Conservation (phyloP, 2,329 filamentous ascomycete genomes). For the Pseudocercospora pini-densiflorae region DNA sequence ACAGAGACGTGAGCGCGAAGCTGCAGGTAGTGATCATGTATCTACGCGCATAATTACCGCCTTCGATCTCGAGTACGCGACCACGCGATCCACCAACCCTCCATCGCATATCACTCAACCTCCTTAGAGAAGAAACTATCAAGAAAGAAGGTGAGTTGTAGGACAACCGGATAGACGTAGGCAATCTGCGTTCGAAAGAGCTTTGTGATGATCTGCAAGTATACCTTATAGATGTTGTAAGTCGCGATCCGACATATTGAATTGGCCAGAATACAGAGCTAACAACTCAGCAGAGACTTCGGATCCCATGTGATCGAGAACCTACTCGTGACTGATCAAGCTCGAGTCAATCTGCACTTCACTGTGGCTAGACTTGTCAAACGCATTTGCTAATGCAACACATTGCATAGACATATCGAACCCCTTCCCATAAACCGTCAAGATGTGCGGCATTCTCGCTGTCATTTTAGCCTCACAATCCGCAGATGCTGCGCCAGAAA, state of each 20-base stretch:
- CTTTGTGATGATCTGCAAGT: constrained; percentile 8
- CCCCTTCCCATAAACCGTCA: constrained; percentile 25
- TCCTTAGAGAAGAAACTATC: background rate
- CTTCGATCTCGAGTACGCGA: background rate
- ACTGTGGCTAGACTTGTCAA: background rate
- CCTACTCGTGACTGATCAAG: constrained; percentile 4
- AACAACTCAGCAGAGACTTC: constrained; percentile 1
- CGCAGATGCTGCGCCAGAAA: constrained; percentile 43
- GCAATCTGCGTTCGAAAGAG: background rate
- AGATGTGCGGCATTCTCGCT: constrained; percentile 58
- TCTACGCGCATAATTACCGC: background rate
- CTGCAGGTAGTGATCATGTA: background rate
- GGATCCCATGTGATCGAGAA: constrained; percentile 10
- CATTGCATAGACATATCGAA: background rate
- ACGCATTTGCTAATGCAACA: background rate
- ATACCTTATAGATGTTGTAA: constrained; percentile 12
- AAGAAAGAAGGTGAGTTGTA: background rate
- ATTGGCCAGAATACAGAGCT: background rate
- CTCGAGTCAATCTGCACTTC: background rate
- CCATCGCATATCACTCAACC: background rate
- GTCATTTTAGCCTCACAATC: constrained; percentile 51
- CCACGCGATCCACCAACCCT: background rate
- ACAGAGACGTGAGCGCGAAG: background rate
- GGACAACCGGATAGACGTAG: background rate
- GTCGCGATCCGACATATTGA: background rate